phyloP scores from a whole-genome alignment of 805 yeast species.

The Torulaspora gathmanii region DNA sequence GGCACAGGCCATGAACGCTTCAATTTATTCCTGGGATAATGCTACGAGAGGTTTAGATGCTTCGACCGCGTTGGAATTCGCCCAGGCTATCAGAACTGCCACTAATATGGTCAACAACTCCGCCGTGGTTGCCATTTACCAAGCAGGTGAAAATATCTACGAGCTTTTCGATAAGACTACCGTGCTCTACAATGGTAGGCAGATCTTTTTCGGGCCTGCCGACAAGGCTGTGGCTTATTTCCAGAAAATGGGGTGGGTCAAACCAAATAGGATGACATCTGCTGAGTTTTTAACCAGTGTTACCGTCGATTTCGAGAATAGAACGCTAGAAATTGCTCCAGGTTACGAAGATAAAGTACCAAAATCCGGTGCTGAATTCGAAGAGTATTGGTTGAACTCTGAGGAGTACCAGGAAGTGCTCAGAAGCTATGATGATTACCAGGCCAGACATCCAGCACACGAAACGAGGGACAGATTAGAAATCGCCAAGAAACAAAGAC shows the following conservation, averaged over 20 bases:
- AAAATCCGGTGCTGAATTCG: slow-evolving; percentile 52
- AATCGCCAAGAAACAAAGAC: slow-evolving; percentile 41
- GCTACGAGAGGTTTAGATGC: slow-evolving; percentile 70
- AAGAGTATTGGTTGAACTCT: slow-evolving; percentile 54
- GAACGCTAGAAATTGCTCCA: slow-evolving; percentile 41
- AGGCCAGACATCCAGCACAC: slow-evolving; percentile 40
- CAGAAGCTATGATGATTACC: slow-evolving; percentile 39
- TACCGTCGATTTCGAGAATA: slow-evolving; percentile 57
- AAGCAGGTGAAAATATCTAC: slow-evolving; percentile 62
- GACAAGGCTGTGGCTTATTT: slow-evolving; percentile 51
- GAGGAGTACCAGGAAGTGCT: slow-evolving; percentile 44
- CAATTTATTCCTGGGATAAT: slow-evolving; percentile 61
- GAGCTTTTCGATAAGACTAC: slow-evolving; percentile 57
- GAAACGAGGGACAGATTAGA: slow-evolving; percentile 40
- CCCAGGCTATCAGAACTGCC: slow-evolving; percentile 53
- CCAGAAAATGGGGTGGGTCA: slow-evolving; percentile 55
- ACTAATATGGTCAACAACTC: slow-evolving; percentile 53
- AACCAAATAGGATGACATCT: slow-evolving; percentile 61
- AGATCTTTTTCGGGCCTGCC: slow-evolving; percentile 56
- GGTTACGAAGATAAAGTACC: slow-evolving; percentile 54
- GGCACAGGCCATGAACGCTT: slow-evolving; percentile 50
- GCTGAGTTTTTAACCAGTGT: slow-evolving; percentile 64
- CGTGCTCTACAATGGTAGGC: slow-evolving; percentile 56
- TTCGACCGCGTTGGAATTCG: slow-evolving; percentile 64
- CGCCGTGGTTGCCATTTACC: slow-evolving; percentile 64